A percentile compares a stretch with the other conserved stretches of the same genome.
These are phyloP conservation scores for Tetratostichococcus sp. DNA, from an alignment of 139 green algal genomes.

Conservation along the genomic window DNA sequence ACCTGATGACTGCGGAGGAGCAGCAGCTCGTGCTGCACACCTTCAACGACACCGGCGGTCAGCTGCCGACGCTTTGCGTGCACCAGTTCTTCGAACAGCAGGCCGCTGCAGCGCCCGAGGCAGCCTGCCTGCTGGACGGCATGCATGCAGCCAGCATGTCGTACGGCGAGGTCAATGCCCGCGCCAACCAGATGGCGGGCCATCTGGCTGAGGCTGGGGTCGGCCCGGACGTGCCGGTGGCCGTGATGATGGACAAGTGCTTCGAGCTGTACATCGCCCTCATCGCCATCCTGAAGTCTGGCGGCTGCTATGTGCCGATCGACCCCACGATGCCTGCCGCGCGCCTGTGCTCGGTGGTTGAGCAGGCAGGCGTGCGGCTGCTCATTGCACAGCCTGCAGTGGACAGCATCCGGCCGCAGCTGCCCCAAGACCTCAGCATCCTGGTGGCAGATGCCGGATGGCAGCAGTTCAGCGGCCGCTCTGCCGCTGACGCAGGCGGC, in stretches of 20 bases:
- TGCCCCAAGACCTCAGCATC: background rate
- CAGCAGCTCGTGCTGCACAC: no score
- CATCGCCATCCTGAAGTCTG: no score
- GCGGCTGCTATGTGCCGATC: no score
- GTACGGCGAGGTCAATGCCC: no score
- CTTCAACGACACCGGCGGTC: no score
- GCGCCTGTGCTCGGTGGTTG: conserved; percentile 1
- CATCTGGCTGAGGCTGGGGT: no score
- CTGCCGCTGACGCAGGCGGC: background rate
- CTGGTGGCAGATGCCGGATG: background rate
- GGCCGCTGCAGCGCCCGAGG: conserved; percentile 9
- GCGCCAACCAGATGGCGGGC: no score
- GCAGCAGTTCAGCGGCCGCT: background rate
- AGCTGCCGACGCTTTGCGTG: conserved; percentile 2
- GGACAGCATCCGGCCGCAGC: background rate
- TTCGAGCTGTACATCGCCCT: no score
- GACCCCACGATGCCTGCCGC: no score
- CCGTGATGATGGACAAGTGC: no score
- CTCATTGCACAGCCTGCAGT: background rate
- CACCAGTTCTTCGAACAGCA: conserved; percentile 21
- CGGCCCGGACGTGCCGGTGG: no score
- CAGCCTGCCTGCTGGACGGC: conserved; percentile 14
- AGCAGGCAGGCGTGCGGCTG: background rate
- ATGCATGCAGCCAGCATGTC: background rate
- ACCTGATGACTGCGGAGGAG: no score